These are phyloP conservation scores for Aristolochia fimbriata DNA, from an alignment of 164 flowering plant genomes.

Conservation along the genomic window DNA sequence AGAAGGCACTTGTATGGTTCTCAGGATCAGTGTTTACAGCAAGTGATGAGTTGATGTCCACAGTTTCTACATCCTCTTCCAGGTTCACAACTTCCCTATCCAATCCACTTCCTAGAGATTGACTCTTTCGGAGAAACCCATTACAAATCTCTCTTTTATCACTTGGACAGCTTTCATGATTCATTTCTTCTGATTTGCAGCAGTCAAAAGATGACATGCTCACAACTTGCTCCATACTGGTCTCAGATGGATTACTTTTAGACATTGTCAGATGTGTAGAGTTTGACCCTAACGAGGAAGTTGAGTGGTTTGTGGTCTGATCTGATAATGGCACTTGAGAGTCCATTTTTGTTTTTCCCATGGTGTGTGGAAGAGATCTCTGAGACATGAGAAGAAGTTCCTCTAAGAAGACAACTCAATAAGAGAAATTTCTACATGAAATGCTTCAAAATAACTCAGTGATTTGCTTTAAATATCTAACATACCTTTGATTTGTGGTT, in stretches of 20 bases:
- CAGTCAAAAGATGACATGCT: conserved; percentile 24
- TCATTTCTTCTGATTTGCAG: conserved; percentile 42
- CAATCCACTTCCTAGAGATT: conserved; percentile 58
- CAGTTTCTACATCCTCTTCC: conserved; percentile 18
- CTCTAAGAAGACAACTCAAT: background rate
- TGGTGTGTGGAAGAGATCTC: conserved; percentile 36
- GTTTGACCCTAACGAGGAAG: conserved; percentile 9
- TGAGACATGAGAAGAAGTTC: conserved; percentile 17
- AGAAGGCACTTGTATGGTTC: conserved; percentile 31
- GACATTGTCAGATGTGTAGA: conserved; percentile 8
- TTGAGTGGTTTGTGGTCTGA: conserved; percentile 12
- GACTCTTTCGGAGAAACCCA: conserved; percentile 41
- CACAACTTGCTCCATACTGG: conserved; percentile 15
- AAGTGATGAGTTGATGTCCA: conserved; percentile 19
- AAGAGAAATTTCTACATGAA: background rate
- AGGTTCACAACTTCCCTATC: conserved; percentile 16
- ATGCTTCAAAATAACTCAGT: background rate
- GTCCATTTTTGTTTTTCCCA: conserved; percentile 35
- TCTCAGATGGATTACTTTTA: conserved; percentile 13
- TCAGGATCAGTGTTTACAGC: conserved; percentile 23
- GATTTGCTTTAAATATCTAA: background rate
- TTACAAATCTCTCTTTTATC: conserved; percentile 10
- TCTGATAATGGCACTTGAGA: conserved; percentile 26
- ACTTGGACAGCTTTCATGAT: conserved; percentile 17
- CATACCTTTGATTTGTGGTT: conserved; percentile 59